These are phyloP conservation scores for Fusarium sp. DNA, from an alignment of 2,329 filamentous ascomycete species.

Conservation along the genomic window DNA sequence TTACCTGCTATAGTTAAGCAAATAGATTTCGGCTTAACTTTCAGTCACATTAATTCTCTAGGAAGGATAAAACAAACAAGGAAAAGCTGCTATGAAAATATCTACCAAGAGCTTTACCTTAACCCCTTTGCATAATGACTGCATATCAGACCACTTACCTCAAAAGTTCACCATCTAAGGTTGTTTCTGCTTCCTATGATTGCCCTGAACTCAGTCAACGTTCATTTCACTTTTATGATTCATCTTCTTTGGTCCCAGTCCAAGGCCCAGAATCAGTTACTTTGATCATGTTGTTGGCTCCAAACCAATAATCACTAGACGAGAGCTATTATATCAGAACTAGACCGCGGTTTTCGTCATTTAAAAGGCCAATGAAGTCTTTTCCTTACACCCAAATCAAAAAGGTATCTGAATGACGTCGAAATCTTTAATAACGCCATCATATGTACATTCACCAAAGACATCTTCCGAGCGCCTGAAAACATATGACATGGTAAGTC, in stretches of 20 bases:
- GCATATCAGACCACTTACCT: neutral
- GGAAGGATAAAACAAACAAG: neutral
- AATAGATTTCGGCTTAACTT: neutral
- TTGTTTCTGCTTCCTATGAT: neutral
- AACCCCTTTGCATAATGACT: neutral
- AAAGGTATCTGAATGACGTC: neutral
- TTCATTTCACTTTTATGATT: neutral
- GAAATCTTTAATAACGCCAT: neutral
- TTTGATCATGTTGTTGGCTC: neutral
- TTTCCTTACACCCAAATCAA: neutral
- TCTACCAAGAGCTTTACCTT: neutral
- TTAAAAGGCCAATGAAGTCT: neutral
- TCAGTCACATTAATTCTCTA: neutral
- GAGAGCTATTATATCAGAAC: neutral
- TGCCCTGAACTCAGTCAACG: neutral
- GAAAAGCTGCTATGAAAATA: neutral
- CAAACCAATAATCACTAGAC: neutral
- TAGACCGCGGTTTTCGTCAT: neutral
- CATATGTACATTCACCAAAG: neutral
- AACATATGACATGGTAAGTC: neutral
- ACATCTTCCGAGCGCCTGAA: neutral
- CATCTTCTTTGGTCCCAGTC: neutral
- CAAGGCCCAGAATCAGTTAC: neutral
- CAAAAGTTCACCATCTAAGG: neutral
- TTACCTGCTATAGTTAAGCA: constrained; percentile 9